A percentile compares a stretch with the other conserved stretches of the same genome.
These are phyloP conservation scores for Malbranchea zuffiana DNA, from an alignment of 2,329 filamentous ascomycete genomes.

Conservation along the genomic window DNA sequence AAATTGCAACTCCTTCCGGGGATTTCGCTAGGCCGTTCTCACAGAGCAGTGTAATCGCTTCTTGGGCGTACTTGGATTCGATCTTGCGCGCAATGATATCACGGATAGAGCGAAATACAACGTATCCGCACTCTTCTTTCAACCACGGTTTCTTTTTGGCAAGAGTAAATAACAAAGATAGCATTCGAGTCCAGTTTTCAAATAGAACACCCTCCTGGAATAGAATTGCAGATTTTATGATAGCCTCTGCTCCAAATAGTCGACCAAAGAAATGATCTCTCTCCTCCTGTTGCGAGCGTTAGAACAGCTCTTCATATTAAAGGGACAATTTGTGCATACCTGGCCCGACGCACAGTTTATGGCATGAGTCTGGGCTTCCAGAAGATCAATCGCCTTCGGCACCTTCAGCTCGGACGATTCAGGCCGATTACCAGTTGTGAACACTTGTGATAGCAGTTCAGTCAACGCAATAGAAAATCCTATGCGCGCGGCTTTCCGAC, in stretches of 20 bases:
- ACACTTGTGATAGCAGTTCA: constrained; percentile 64
- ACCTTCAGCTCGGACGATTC: constrained; percentile 26
- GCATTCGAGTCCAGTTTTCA: constrained; percentile 46
- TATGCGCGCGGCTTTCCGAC: constrained; percentile 74
- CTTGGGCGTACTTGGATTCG: constrained; percentile 43
- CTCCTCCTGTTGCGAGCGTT: constrained; percentile 60
- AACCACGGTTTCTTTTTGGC: constrained; percentile 79
- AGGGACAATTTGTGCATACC: constrained; percentile 27
- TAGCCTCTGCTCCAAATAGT: constrained; percentile 75
- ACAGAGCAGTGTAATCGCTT: constrained; percentile 52
- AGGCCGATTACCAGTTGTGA: constrained; percentile 31
- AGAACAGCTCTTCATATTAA: constrained; percentile 40
- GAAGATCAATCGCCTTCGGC: constrained; percentile 39
- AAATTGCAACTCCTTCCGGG: constrained; percentile 80
- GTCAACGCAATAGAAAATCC: constrained; percentile 85
- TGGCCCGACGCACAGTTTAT: constrained; percentile 44
- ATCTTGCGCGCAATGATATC: constrained; percentile 37
- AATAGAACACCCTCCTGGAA: constrained; percentile 47
- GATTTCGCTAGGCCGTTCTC: constrained; percentile 62
- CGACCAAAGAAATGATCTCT: constrained; percentile 76
- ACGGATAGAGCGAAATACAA: constrained; percentile 61
- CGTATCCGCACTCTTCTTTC: constrained; percentile 73
- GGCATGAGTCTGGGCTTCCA: constrained; percentile 43
- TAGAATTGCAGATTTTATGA: constrained; percentile 67
- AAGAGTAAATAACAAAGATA: constrained; percentile 62